A percentile compares a stretch with the other conserved stretches of the same genome.
These are phyloP conservation scores for Mortierella alpina DNA, from an alignment of 192 early-diverging fungal genomes.

Conservation along the genomic window DNA sequence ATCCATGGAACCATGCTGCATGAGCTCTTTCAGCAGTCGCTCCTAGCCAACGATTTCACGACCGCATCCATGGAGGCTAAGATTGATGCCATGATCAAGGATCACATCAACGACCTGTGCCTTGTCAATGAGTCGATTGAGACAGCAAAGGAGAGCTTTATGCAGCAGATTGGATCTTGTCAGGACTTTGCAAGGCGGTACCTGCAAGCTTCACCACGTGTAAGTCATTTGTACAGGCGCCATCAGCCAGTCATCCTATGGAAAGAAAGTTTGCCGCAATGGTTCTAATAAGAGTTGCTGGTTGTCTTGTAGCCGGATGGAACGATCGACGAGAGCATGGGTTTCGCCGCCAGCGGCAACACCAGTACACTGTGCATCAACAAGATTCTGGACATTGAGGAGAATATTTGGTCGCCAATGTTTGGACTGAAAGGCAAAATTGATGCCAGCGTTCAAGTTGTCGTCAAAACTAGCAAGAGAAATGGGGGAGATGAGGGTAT, in stretches of 20 bases:
- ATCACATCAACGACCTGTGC: slow-evolving; percentile 76
- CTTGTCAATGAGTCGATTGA: slow-evolving; percentile 73
- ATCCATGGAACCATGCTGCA: slow-evolving; percentile 89
- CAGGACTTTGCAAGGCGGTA: slow-evolving; percentile 61
- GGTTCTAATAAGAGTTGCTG: slow-evolving; percentile 50
- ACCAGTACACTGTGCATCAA: slow-evolving; percentile 60
- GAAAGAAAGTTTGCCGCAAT: slow-evolving; percentile 19
- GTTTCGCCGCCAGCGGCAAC: background rate
- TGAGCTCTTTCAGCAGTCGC: slow-evolving; percentile 77
- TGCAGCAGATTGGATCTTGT: slow-evolving; percentile 62
- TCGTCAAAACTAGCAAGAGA: slow-evolving; percentile 25
- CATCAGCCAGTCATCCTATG: too few species aligned
- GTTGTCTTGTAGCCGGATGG: slow-evolving; percentile 11
- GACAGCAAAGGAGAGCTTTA: slow-evolving; percentile 57
- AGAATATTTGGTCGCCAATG: slow-evolving; percentile 90
- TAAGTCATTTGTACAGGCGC: slow-evolving; percentile 4
- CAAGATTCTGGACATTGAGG: slow-evolving; percentile 89
- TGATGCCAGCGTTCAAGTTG: slow-evolving; percentile 74
- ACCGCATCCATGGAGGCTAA: slow-evolving; percentile 53
- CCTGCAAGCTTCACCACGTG: slow-evolving; percentile 26
- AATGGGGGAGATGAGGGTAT: background rate
- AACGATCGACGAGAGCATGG: slow-evolving; percentile 3
- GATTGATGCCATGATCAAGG: slow-evolving; percentile 63
- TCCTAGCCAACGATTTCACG: slow-evolving; percentile 71
- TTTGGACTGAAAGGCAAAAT: slow-evolving; percentile 95